Conservation (phyloP, 805 yeast genomes). For the Groenewaldozyma salmanticensis region DNA sequence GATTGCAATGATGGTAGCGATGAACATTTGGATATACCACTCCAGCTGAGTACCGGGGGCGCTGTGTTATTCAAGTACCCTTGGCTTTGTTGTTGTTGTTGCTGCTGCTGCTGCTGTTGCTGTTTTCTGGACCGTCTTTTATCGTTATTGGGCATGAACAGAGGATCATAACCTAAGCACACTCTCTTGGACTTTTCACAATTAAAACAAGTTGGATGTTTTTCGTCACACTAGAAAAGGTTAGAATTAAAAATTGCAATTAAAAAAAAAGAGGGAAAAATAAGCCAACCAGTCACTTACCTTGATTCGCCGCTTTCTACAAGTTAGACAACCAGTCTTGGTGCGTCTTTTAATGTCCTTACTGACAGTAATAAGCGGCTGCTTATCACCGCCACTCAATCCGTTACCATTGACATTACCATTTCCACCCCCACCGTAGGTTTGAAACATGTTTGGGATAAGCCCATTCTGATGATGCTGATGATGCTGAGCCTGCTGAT, state of each 20-base stretch:
- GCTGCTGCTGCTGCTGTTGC: slow-evolving; percentile 1
- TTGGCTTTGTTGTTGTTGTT: too few species aligned
- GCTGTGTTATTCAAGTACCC: too few species aligned
- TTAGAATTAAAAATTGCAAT: too few species aligned
- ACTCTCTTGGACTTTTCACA: slow-evolving; percentile 56
- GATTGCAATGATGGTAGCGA: too few species aligned
- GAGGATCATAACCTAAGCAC: slow-evolving; percentile 56
- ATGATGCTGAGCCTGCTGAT: slow-evolving; percentile 2
- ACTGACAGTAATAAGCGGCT: slow-evolving; percentile 9
- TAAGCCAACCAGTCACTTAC: slow-evolving; percentile 8
- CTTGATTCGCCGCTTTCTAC: slow-evolving; percentile 60
- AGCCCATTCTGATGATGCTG: slow-evolving; percentile 1
- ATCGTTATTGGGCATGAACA: slow-evolving; percentile 17
- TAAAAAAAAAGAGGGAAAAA: too few species aligned
- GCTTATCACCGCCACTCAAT: slow-evolving; percentile 2
- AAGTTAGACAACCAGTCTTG: slow-evolving; percentile 66
- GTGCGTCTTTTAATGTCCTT: slow-evolving; percentile 36
- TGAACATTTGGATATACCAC: too few species aligned
- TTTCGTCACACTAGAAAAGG: slow-evolving; percentile 46
- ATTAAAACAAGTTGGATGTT: slow-evolving; percentile 58
- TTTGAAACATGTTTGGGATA: not conserved
- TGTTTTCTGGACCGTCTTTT: slow-evolving; percentile 9
- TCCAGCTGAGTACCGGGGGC: too few species aligned
- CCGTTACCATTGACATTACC: too few species aligned
- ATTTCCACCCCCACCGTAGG: too few species aligned